These are phyloP conservation scores for Myxozyma neglecta DNA, from an alignment of 805 yeast genomes.

Conservation along the genomic window DNA sequence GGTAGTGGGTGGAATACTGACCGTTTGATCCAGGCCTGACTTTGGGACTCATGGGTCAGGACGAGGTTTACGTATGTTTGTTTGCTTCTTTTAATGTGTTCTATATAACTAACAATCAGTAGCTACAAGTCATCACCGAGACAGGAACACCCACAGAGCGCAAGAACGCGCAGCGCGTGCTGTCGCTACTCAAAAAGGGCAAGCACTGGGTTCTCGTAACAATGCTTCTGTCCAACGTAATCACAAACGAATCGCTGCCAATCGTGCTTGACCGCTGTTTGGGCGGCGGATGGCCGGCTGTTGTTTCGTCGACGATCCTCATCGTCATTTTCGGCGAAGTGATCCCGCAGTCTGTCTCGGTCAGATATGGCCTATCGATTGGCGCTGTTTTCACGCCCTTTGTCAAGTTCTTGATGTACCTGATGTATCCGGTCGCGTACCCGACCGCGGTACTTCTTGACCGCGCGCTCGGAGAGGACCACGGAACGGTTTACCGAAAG, in stretches of 20 bases:
- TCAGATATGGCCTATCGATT: conserved; percentile 84
- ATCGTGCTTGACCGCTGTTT: conserved; percentile 87
- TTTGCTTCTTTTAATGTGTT: background rate
- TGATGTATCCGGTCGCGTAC: conserved; percentile 88
- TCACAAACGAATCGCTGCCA: conserved; percentile 61
- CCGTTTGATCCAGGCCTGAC: conserved; percentile 56
- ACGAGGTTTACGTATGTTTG: conserved; percentile 74
- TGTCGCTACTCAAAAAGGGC: conserved; percentile 71
- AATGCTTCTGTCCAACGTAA: conserved; percentile 46
- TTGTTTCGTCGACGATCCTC: conserved; percentile 85
- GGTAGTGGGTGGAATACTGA: too few relatives aligned
- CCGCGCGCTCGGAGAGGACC: conserved; percentile 85
- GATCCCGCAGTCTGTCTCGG: conserved; percentile 92
- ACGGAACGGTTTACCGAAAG: conserved; percentile 90
- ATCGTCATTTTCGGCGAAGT: conserved; percentile 95
- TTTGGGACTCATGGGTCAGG: conserved; percentile 97
- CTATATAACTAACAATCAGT: too few relatives aligned
- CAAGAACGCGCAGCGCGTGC: conserved; percentile 67
- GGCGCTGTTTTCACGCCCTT: conserved; percentile 91
- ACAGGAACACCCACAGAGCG: conserved; percentile 73
- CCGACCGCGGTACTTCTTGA: conserved; percentile 85
- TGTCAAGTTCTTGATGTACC: conserved; percentile 78
- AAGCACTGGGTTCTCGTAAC: conserved; percentile 97
- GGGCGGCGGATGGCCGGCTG: conserved; percentile 98
- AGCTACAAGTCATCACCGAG: conserved; percentile 82